Evolutionary conservation across 495 filamentous ascomycete species (phyloP).

Genomic region (Hyaloscypha variabilis): DNA sequence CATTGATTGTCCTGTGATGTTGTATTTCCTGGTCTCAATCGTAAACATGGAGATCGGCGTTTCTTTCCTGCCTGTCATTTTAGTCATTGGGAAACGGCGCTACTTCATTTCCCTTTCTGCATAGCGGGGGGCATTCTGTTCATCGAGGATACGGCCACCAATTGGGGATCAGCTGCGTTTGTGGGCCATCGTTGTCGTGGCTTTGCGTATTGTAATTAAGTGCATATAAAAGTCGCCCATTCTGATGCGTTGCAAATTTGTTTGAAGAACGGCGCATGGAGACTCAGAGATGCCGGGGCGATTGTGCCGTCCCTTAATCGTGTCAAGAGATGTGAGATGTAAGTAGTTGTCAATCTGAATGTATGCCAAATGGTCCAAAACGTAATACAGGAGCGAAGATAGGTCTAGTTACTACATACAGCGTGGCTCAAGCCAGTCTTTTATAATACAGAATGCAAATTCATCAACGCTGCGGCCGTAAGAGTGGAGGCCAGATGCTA

Average conservation of each 20-base stretch:
- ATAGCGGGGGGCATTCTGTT: constrained; percentile 4
- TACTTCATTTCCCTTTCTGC: not conserved
- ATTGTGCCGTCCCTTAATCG: too few species aligned
- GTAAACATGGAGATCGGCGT: not conserved
- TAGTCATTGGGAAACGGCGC: not conserved
- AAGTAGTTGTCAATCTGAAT: too few species aligned
- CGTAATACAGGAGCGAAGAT: constrained; percentile 16
- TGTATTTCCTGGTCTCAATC: not conserved
- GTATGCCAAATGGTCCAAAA: too few species aligned
- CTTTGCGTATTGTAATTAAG: not conserved
- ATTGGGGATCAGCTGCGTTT: not conserved
- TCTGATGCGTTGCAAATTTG: not conserved
- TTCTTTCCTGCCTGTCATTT: not conserved
- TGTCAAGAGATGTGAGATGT: too few species aligned
- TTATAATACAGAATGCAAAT: constrained; percentile 20
- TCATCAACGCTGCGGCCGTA: not conserved
- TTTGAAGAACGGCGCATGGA: not conserved
- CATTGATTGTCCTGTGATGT: not conserved
- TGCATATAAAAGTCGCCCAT: not conserved
- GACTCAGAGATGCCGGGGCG: not conserved
- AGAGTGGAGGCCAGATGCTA: not conserved
- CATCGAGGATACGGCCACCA: not conserved
- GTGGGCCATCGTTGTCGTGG: not conserved
- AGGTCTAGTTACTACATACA: constrained; percentile 2
- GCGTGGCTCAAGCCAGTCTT: not conserved